Percentiles rank a stretch among this genome's conserved stretches.
Conservation (phyloP, 1,284 basidiomycete species). For the Trichosporon inkin region DNA sequence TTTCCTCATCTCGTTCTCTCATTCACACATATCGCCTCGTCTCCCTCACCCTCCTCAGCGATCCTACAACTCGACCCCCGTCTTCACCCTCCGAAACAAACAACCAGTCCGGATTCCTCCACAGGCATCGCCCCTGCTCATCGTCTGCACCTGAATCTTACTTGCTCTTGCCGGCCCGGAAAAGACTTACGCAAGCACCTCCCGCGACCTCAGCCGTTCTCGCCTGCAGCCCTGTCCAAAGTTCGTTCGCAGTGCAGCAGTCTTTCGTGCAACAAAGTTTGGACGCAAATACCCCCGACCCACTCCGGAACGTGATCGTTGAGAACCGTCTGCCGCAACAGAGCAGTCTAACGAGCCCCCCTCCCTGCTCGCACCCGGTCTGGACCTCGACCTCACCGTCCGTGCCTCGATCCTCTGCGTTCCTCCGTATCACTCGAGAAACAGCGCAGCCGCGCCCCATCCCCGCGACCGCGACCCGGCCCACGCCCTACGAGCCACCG, state of each 20-base stretch:
- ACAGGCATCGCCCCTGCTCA: too few relatives aligned
- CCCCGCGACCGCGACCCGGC: not conserved
- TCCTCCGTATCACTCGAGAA: not conserved
- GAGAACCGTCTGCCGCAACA: not conserved
- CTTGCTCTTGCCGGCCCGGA: too few relatives aligned
- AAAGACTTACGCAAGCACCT: too few relatives aligned
- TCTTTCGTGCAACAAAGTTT: conserved; percentile 5
- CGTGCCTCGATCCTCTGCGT: not conserved
- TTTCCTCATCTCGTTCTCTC: too few relatives aligned
- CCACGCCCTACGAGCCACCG: not conserved
- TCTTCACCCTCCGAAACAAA: too few relatives aligned
- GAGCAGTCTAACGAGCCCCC: not conserved
- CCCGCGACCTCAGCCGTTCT: not conserved
- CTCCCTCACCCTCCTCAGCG: too few relatives aligned
- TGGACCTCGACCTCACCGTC: not conserved
- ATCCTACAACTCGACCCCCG: too few relatives aligned
- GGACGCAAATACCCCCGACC: conserved; percentile 4
- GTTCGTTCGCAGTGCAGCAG: too few relatives aligned
- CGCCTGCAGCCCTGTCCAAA: not conserved
- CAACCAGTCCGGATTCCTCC: too few relatives aligned
- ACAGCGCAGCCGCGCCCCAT: not conserved
- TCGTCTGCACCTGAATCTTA: too few relatives aligned
- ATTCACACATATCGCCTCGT: too few relatives aligned
- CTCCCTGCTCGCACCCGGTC: not conserved
- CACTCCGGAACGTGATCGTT: conserved; percentile 1